Conservation (phyloP, 2,329 filamentous ascomycete genomes). For the Aspergillus novoparasiticus region DNA sequence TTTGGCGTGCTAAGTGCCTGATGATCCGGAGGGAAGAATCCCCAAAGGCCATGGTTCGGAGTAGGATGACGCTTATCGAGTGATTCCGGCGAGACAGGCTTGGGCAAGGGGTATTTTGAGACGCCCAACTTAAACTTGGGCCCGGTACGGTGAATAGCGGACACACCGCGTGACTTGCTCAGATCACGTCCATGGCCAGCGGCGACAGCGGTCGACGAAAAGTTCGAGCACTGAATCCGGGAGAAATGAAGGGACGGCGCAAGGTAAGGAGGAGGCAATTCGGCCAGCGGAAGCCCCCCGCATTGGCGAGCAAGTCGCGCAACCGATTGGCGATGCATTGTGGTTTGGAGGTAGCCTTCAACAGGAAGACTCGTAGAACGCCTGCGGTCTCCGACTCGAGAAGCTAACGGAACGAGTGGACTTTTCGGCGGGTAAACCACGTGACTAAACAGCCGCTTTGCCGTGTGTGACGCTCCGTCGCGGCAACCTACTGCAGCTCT, state of each 20-base stretch:
- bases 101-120: constrained; percentile 70
- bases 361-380: constrained; percentile 15
- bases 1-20: constrained; percentile 71
- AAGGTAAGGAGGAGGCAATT: constrained; percentile 48
- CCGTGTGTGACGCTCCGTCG: background rate
- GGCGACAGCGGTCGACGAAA: constrained; percentile 58
- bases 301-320: constrained; percentile 36
- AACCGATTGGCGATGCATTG: constrained; percentile 42
- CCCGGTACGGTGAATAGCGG: constrained; percentile 76
- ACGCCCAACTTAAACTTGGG: constrained; percentile 74
- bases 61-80: constrained; percentile 55
- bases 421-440: constrained; percentile 29
- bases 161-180: constrained; percentile 80
- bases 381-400: constrained; percentile 22
- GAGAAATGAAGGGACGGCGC: constrained; percentile 45
- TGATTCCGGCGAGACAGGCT: constrained; percentile 65
- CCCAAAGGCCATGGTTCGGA: constrained; percentile 84
- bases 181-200: constrained; percentile 65
- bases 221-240: constrained; percentile 41
- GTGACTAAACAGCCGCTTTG: constrained; percentile 17
- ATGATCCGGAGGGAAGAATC: constrained; percentile 77
- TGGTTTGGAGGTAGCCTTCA: constrained; percentile 17
- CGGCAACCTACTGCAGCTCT: constrained; percentile 2
- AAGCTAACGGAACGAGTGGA: constrained; percentile 13
- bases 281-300: constrained; percentile 36